Base-by-base conservation (phyloP, 148 eudicot genomes). In the Fagopyrum tataricum region DNA sequence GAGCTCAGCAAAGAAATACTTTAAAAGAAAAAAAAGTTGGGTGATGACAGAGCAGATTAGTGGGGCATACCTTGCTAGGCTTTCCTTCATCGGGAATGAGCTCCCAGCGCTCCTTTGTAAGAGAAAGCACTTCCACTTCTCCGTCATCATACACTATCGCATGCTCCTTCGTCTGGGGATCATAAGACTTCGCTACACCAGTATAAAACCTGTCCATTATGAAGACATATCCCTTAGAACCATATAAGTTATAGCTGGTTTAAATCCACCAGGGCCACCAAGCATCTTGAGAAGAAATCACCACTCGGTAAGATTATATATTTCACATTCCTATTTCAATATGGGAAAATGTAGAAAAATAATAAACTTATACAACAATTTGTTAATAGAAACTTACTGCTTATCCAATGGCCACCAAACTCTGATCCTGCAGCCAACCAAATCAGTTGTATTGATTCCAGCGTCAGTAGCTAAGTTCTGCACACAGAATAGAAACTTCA, bases 371-470 rank as follows among this genome's bases (percentile, higher is more conserved):
- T 8, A 31, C 14, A 4, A 64, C 6, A 62, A 64, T 31, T 31
- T 64, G 44, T 39, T 31, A 37, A 13, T 15, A 31, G 20, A 66
- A 49, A 83, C 96, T 82, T 82, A 92, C 99, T 79, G 39, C 83
- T 95, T 95, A 82, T 95, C 99, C 83, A 92, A 55, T 15, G 99
- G 99, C 99, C 99, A 95, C 99, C 99, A 95, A 77, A 95, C 82
- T 75, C 84, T 91, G 73, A 95, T 89, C 76, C 87, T 87, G 83
- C 91, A 85, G 76, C 85, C 91, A 71, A 95, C 81, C 87, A 95
- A 82, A 78, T 95, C 99, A 61, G 83, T 76, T 6, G 83, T 80
- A 75, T 82, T 82, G 79, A 74, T 79, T 78, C 78, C 86, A 75
- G 67, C 82, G 64, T 84, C 84, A 73, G 78, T 89, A 66, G 92